Base-by-base conservation (phyloP, 2,329 filamentous ascomycete species). In the Colletotrichum sojae region DNA sequence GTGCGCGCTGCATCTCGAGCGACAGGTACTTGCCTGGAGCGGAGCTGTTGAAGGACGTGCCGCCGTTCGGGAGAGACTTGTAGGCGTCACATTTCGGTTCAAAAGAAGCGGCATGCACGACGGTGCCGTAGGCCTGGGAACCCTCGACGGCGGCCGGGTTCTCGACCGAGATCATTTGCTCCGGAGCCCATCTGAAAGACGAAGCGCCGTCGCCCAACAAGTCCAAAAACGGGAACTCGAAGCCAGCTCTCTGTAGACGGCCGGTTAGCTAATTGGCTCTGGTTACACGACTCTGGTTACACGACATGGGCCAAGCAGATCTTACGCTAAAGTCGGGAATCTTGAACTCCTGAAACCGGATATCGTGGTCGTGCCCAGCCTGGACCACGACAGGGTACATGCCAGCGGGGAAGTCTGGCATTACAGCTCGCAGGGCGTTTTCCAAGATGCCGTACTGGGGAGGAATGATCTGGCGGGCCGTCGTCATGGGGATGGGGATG, bases 141-240 rank as follows among this genome's bases (percentile, higher is more conserved):
- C 85, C 85, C 8, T 77, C 73, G 15, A 88, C 73, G 4, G 85
- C 86, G 6, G 82, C 73, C 1, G 75, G 70, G 71, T 84, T 83
- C 63, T 71, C 72, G 1, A 81, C 79, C 2, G 80, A 82, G 70
- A 89, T 83, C 65, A 88, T 76, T 61, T 86, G 80, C 3, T 81
- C 80, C 0, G 82, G 82, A 0, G 80, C 80, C 81, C 84, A 88
- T 46, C 83, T 83, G 77, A 88, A 89, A 3, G 82, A 83, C 1
- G 84, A 84, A 69, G 81, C 77, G 40, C 83, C 83, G 75, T 88
- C 85, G 57, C 80, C 79, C 3, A 87, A 77, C 6, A 86, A 73
- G 73, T 88, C 86, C 45, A 89, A 68, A 74, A 89, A 89, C 0
- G 87, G 87, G 66, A 88, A 89, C 71, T 86, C 83, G 69, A 87